These are phyloP conservation scores for Cutaneotrichosporon curvatum DNA, from an alignment of 1,284 basidiomycete genomes.

Conservation along the genomic window DNA sequence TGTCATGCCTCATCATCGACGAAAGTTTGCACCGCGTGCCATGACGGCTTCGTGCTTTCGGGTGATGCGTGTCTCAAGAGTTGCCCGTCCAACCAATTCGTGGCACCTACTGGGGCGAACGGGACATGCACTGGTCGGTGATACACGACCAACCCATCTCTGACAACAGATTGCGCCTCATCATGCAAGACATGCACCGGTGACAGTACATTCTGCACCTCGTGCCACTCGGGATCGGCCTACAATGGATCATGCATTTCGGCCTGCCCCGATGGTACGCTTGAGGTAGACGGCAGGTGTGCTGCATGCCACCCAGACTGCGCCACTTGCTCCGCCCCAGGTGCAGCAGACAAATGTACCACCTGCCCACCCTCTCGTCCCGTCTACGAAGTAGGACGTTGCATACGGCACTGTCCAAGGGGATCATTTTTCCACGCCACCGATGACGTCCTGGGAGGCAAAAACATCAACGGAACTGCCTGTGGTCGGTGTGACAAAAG, in stretches of 20 bases:
- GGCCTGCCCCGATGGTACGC: conserved; percentile 37
- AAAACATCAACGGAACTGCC: neutral
- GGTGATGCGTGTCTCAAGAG: conserved; percentile 34
- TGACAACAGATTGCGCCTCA: conserved; percentile 36
- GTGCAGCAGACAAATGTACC: conserved; percentile 24
- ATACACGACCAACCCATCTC: neutral
- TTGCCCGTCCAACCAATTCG: conserved; percentile 37
- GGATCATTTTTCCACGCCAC: conserved; percentile 36
- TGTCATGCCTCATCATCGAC: conserved; percentile 44
- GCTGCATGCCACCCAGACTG: conserved; percentile 44
- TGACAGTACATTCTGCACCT: conserved; percentile 34
- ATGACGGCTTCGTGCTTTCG: conserved; percentile 45
- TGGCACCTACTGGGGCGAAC: conserved; percentile 13
- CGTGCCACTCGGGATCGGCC: conserved; percentile 34
- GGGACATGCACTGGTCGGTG: conserved; percentile 43
- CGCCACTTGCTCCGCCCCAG: conserved; percentile 34
- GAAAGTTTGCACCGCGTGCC: conserved; percentile 39
- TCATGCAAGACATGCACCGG: conserved; percentile 41
- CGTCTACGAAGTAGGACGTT: conserved; percentile 37
- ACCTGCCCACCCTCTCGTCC: conserved; percentile 41
- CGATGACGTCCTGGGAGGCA: neutral
- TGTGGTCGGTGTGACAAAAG: conserved; percentile 39
- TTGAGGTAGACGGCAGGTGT: conserved; percentile 36
- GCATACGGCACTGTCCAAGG: conserved; percentile 37
- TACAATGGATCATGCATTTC: conserved; percentile 39